Base-by-base conservation (phyloP, 225 moss, liverwort and hornwort species). In the Marchantia polymorpha region DNA sequence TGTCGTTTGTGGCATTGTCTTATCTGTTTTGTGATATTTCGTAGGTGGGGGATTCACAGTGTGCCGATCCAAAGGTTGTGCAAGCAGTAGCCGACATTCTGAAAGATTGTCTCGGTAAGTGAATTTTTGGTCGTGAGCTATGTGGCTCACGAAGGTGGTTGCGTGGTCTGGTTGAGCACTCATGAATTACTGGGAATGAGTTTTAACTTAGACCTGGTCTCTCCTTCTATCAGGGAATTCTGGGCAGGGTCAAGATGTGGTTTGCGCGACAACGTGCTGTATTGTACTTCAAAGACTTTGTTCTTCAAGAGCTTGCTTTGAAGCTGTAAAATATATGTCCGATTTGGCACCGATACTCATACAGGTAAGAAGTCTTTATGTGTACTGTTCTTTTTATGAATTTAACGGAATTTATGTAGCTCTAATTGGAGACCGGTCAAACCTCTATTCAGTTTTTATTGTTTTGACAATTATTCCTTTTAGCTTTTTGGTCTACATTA, bases 31-130 rank as follows among this genome's bases (percentile, higher is more conserved):
- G 0, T 70, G 12, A 70, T 63, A 67, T 53, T 72, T 81, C 69
- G 75, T 87, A 99, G 97, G 89, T 95, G 53, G 97, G 97, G 79
- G 93, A 99, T 84, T 99, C 95, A n/a, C 93, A 92, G 78, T 99
- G 97, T 77, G 83, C 84, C 77, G 97, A 99, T 79, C 88, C 90
- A 23, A 99, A 92, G 83, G 78, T 99, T 87, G 82, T 94, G 79
- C 94, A 92, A 85, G 97, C 97, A 74, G 97, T 99, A 12, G 78
- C 91, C 27, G 97, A 99, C 60, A 91, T 93, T 49, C 81, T 99
- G 81, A 99, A 88, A 81, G 97, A 99, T 63, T 95, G 89, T 82
- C 82, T 91, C 71, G 93, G 93, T 99, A 83, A 88, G 85, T 73
- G 49, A 15, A 70, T 30, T 49, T 49, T 20, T 70, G 47, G 19